phyloP scores from a whole-genome alignment of 2,329 filamentous ascomycete species.

The Capronia epimyces region DNA sequence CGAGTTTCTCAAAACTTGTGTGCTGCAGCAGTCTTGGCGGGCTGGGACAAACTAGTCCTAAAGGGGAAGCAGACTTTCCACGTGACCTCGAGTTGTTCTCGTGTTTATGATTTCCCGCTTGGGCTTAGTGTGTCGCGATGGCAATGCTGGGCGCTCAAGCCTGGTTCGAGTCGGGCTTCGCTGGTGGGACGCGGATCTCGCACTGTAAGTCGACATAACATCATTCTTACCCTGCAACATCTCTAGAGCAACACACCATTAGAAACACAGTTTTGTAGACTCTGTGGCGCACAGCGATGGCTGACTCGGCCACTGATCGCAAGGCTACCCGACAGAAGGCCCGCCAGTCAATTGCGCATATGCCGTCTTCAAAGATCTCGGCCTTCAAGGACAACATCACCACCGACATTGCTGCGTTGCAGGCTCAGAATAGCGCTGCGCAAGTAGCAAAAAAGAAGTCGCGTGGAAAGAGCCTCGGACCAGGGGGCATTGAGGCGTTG shows the following conservation, averaged over 20 bases:
- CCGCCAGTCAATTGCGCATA: slow-evolving; percentile 67
- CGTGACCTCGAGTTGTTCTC: slow-evolving; percentile 7
- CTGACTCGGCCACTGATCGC: slow-evolving; percentile 11
- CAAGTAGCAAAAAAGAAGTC: slow-evolving; percentile 57
- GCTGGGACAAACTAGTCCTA: slow-evolving; percentile 2
- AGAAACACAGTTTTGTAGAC: neutral
- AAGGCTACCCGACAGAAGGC: slow-evolving; percentile 33
- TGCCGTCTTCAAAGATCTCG: slow-evolving; percentile 47
- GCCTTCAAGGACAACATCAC: slow-evolving; percentile 70
- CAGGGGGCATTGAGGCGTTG: slow-evolving; percentile 78
- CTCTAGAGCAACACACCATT: neutral
- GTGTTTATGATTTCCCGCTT: slow-evolving; percentile 15
- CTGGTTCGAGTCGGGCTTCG: neutral
- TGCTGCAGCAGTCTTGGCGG: slow-evolving; percentile 12
- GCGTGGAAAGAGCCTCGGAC: slow-evolving; percentile 92
- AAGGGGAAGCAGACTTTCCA: neutral
- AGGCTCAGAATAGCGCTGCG: slow-evolving; percentile 31
- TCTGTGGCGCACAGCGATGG: slow-evolving; percentile 13
- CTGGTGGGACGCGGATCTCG: slow-evolving; percentile 16
- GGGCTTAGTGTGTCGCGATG: neutral
- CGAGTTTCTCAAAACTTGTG: slow-evolving; percentile 12
- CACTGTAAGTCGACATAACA: slow-evolving; percentile 7
- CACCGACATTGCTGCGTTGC: slow-evolving; percentile 54
- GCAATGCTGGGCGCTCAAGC: neutral
- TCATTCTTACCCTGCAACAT: slow-evolving; percentile 12